These are phyloP conservation scores for Brasenia schreberi DNA, from an alignment of 164 flowering plant species.

Conservation along the genomic window DNA sequence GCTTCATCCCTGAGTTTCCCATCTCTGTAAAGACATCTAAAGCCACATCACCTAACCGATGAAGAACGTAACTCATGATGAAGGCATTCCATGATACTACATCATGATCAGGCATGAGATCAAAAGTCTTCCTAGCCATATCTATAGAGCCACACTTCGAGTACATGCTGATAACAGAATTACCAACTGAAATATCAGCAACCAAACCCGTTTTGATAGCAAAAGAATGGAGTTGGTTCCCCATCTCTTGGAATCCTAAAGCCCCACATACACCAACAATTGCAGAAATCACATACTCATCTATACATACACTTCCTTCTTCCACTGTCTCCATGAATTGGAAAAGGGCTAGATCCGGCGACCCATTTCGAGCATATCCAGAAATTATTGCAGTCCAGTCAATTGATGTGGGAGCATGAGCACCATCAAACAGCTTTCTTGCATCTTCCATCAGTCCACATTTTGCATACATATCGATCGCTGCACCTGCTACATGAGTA, in stretches of 20 bases:
- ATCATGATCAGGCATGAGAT: constrained; percentile 43
- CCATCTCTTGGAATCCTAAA: constrained; percentile 50
- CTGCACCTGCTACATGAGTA: constrained; percentile 46
- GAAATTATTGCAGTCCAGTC: constrained; percentile 63
- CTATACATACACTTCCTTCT: constrained; percentile 29
- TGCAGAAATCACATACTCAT: constrained; percentile 51
- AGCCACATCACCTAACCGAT: constrained; percentile 64
- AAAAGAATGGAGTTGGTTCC: constrained; percentile 62
- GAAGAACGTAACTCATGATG: constrained; percentile 48
- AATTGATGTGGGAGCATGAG: constrained; percentile 20
- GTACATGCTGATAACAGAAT: constrained; percentile 73
- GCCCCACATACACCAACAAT: constrained; percentile 64
- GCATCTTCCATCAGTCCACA: constrained; percentile 74
- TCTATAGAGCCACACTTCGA: constrained; percentile 56
- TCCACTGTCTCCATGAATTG: constrained; percentile 30
- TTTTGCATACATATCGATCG: constrained; percentile 73
- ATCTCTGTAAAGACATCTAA: constrained; percentile 50
- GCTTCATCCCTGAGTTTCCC: constrained; percentile 31
- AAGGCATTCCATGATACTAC: constrained; percentile 77
- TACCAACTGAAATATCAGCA: constrained; percentile 42
- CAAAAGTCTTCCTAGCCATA: constrained; percentile 40
- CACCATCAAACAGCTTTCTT: constrained; percentile 34
- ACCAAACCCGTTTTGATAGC: constrained; percentile 40
- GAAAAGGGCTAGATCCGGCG: constrained; percentile 48
- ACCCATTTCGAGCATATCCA: constrained; percentile 69